Evolutionary conservation across 1,284 basidiomycete species (phyloP).

Genomic region (Anthracocystis setariae): DNA sequence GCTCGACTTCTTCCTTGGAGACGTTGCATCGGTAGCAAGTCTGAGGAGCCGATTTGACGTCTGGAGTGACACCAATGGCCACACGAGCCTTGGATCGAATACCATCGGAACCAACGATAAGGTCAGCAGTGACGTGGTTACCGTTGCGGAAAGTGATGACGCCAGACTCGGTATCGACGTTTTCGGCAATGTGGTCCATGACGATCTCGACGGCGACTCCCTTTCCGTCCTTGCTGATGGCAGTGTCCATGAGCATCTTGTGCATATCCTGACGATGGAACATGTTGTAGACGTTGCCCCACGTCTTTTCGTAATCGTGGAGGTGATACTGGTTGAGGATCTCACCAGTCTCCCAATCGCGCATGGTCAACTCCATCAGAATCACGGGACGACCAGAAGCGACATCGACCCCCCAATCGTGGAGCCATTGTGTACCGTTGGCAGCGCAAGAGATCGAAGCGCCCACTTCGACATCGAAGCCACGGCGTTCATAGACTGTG

Average conservation of each 20-base stretch:
- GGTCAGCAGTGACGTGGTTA: constrained; percentile 71
- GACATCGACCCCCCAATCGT: constrained; percentile 43
- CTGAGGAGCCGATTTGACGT: constrained; percentile 65
- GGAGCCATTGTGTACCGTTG: constrained; percentile 49
- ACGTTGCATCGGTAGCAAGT: constrained; percentile 70
- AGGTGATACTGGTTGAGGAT: constrained; percentile 51
- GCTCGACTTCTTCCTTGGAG: constrained; percentile 57
- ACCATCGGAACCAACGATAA: constrained; percentile 78
- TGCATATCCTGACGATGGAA: constrained; percentile 69
- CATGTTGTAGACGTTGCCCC: constrained; percentile 61
- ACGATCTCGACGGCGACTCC: constrained; percentile 56
- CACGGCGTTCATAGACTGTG: constrained; percentile 47
- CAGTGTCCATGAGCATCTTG: constrained; percentile 59
- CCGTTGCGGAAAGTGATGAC: constrained; percentile 71
- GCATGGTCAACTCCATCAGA: constrained; percentile 51
- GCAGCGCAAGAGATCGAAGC: constrained; percentile 52
- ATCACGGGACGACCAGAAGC: constrained; percentile 41
- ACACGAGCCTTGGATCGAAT: constrained; percentile 61
- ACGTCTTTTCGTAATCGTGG: constrained; percentile 46
- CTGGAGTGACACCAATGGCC: constrained; percentile 50
- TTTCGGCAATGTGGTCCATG: constrained; percentile 68
- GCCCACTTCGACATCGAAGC: constrained; percentile 46
- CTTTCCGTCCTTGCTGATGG: constrained; percentile 58
- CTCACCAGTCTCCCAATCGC: constrained; percentile 43
- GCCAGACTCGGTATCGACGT: constrained; percentile 64